A percentile compares a stretch with the other conserved stretches of the same genome.
These are phyloP conservation scores for Paecilomyces variotii DNA, from an alignment of 2,329 filamentous ascomycete genomes.

Conservation along the genomic window DNA sequence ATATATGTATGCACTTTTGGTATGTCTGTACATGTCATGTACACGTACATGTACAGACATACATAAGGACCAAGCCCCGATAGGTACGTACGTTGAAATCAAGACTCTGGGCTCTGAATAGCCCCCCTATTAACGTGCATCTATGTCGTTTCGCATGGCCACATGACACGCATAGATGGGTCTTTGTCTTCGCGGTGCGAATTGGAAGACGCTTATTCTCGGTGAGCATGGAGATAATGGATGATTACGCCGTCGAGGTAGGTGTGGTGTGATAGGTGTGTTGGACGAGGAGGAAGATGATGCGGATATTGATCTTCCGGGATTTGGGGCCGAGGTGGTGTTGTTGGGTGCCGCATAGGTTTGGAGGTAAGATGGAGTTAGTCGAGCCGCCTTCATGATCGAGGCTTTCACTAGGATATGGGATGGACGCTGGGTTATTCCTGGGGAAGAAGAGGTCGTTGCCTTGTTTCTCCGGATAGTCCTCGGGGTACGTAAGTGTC, in stretches of 20 bases:
- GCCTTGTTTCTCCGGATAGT: too few relatives aligned
- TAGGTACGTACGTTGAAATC: too few relatives aligned
- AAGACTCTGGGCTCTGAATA: neutral
- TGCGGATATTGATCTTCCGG: neutral
- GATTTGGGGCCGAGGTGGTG: neutral
- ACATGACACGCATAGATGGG: neutral
- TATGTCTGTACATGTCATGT: too few relatives aligned
- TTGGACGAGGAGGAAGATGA: neutral
- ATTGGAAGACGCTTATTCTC: neutral
- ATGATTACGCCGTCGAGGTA: neutral
- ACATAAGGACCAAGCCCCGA: too few relatives aligned
- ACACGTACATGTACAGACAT: too few relatives aligned
- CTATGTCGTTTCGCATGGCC: neutral
- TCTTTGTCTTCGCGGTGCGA: neutral
- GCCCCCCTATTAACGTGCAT: neutral
- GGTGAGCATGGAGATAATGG: neutral
- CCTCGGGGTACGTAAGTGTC: too few relatives aligned
- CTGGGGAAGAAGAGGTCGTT: too few relatives aligned
- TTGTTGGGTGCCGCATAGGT: neutral
- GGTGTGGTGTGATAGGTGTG: neutral
- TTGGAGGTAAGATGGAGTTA: too few relatives aligned
- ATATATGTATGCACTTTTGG: too few relatives aligned
- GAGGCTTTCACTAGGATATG: too few relatives aligned
- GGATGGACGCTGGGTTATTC: neutral
- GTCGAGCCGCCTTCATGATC: too few relatives aligned